A percentile compares a stretch with the other conserved stretches of the same genome.
Evolutionary conservation across 2,329 filamentous ascomycete species (phyloP).

Genomic region (Fragosphaeria purpurea): DNA sequence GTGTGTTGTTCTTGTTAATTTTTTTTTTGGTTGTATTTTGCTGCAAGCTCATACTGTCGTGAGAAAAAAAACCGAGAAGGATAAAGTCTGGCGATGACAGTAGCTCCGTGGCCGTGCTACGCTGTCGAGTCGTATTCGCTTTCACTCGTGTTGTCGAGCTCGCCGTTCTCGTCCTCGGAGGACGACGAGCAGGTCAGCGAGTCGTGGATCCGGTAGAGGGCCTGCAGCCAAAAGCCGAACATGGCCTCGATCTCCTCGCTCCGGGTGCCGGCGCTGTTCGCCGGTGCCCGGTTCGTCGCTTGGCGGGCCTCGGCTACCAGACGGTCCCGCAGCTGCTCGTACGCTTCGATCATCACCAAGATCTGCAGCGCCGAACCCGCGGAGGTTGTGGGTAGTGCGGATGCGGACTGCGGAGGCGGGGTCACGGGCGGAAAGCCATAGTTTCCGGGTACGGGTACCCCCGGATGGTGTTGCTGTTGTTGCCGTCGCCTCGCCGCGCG

Average conservation of each 20-base stretch:
- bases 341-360: constrained; percentile 50
- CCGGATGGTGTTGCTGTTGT: neutral
- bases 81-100: too few species aligned
- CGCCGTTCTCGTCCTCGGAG: constrained; percentile 12
- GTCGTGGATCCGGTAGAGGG: constrained; percentile 38
- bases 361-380: constrained; percentile 39
- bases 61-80: too few species aligned
- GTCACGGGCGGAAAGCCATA: neutral
- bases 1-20: too few species aligned
- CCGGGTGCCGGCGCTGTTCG: constrained; percentile 15
- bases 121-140: constrained; percentile 23
- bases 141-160: constrained; percentile 17
- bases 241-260: constrained; percentile 27
- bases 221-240: constrained; percentile 41
- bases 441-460: neutral
- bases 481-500: constrained; percentile 2
- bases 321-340: constrained; percentile 41
- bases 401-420: constrained; percentile 13
- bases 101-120: neutral
- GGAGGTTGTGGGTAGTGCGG: constrained; percentile 9
- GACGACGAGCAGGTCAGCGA: constrained; percentile 17
- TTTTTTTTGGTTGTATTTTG: too few species aligned
- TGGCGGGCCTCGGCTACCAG: constrained; percentile 22
- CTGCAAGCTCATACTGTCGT: too few species aligned
- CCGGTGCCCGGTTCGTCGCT: neutral